Percentiles rank a stretch among this genome's conserved stretches.
Conservation (phyloP, 2,329 filamentous ascomycete genomes). For the Trichoderma hamatum region DNA sequence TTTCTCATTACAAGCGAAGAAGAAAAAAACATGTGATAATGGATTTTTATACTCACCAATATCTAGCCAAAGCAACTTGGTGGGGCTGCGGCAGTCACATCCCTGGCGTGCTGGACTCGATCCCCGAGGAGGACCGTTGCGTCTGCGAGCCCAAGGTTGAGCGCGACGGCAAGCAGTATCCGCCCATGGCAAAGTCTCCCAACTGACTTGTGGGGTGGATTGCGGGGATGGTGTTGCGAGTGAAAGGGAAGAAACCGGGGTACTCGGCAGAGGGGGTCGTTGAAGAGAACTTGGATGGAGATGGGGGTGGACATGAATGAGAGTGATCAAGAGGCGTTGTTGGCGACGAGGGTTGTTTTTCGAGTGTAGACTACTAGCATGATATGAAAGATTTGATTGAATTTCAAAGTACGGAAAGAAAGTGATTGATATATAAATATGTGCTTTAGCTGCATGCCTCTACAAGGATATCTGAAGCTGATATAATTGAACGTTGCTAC, state of each 20-base stretch:
- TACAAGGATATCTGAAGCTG: neutral
- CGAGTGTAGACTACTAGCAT: neutral
- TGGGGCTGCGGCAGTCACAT: slow-evolving; percentile 67
- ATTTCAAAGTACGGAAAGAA: neutral
- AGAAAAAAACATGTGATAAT: no score
- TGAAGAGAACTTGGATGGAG: slow-evolving; percentile 32
- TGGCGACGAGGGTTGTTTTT: neutral
- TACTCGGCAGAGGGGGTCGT: slow-evolving; percentile 39
- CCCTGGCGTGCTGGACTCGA: slow-evolving; percentile 61
- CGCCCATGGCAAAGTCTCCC: slow-evolving; percentile 59
- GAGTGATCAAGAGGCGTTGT: neutral
- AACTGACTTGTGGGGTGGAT: slow-evolving; percentile 43
- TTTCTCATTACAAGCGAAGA: neutral
- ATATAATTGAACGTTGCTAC: neutral
- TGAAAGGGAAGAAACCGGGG: slow-evolving; percentile 35
- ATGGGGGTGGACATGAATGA: neutral
- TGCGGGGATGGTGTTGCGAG: slow-evolving; percentile 37
- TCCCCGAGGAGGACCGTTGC: slow-evolving; percentile 65
- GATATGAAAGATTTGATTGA: neutral
- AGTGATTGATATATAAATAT: neutral
- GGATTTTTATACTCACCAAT: neutral
- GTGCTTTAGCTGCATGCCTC: neutral
- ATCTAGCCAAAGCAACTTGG: slow-evolving; percentile 62
- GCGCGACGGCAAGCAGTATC: slow-evolving; percentile 63
- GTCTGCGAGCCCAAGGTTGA: slow-evolving; percentile 66